phyloP scores from a whole-genome alignment of 805 yeast species.

The Maudiozyma turicensis region DNA sequence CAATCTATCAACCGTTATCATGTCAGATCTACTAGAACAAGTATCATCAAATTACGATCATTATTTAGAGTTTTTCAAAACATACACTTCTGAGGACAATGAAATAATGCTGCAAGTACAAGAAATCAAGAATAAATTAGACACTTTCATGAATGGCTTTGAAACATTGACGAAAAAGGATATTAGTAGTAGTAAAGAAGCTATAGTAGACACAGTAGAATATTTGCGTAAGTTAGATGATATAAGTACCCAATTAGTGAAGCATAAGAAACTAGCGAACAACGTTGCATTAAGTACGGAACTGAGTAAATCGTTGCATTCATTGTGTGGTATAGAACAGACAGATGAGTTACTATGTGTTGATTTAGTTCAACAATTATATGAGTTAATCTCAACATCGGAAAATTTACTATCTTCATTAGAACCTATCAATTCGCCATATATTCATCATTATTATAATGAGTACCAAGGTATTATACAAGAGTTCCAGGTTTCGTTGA shows the following conservation, averaged over 20 bases:
- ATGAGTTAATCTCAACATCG: slow-evolving; percentile 6
- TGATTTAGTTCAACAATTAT: slow-evolving; percentile 12
- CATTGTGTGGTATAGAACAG: slow-evolving; percentile 19
- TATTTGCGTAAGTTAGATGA: slow-evolving; percentile 21
- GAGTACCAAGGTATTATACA: slow-evolving; percentile 25
- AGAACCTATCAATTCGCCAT: slow-evolving; percentile 18
- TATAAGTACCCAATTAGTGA: slow-evolving; percentile 11
- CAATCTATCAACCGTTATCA: slow-evolving; percentile 17
- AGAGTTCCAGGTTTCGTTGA: slow-evolving; percentile 22
- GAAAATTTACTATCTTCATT: slow-evolving; percentile 8
- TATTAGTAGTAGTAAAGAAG: slow-evolving; percentile 17
- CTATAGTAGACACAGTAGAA: slow-evolving; percentile 18
- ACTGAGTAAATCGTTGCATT: slow-evolving; percentile 19
- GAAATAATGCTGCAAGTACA: slow-evolving; percentile 17
- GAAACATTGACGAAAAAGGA: slow-evolving; percentile 15
- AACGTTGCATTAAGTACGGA: slow-evolving; percentile 12
- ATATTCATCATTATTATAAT: slow-evolving; percentile 20
- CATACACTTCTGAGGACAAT: slow-evolving; percentile 14
- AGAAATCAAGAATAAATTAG: slow-evolving; percentile 15
- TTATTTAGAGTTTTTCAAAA: slow-evolving; percentile 20
- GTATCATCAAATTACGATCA: slow-evolving; percentile 19
- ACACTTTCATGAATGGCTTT: slow-evolving; percentile 15
- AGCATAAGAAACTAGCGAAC: slow-evolving; percentile 12
- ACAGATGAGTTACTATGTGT: slow-evolving; percentile 12
- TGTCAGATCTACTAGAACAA: slow-evolving; percentile 19